Conservation (phyloP, 768 basidiomycete genomes). For the Mycena maculata region DNA sequence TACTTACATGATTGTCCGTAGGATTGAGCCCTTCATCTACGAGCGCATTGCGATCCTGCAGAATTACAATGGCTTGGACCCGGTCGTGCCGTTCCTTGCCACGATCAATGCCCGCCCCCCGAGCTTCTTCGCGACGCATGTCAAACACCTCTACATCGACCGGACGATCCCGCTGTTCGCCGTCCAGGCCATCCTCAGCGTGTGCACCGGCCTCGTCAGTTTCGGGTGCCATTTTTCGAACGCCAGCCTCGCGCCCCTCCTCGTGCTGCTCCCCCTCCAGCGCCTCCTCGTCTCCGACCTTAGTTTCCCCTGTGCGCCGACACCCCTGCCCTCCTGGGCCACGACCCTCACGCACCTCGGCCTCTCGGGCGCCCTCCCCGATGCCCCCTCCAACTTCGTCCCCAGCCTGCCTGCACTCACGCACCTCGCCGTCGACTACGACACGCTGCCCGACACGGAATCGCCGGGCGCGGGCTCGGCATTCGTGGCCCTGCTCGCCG, state of each 20-base stretch:
- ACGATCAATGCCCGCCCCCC: constrained; percentile 47
- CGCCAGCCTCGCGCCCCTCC: constrained; percentile 13
- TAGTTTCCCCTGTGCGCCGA: neutral
- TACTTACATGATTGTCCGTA: no score
- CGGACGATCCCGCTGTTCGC: constrained; percentile 37
- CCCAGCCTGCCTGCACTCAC: constrained; percentile 13
- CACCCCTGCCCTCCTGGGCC: constrained; percentile 18
- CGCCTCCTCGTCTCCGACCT: constrained; percentile 19
- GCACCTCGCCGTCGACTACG: constrained; percentile 26
- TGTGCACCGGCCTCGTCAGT: constrained; percentile 51
- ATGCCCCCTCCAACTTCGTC: neutral
- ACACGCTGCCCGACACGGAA: constrained; percentile 10
- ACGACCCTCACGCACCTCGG: constrained; percentile 26
- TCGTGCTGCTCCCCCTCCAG: constrained; percentile 18
- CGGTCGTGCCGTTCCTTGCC: constrained; percentile 47
- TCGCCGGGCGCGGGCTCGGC: constrained; percentile 8
- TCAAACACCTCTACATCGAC: constrained; percentile 53
- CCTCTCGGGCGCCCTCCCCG: neutral
- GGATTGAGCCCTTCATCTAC: constrained; percentile 55
- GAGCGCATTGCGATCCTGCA: constrained; percentile 47
- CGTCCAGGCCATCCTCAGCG: constrained; percentile 42
- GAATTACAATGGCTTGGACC: constrained; percentile 40
- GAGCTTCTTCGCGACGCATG: constrained; percentile 49
- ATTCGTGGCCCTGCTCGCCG: constrained; percentile 8
- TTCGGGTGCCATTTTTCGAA: constrained; percentile 38